Conservation (phyloP, 2,329 filamentous ascomycete genomes). For the Corinectria fuckeliana region DNA sequence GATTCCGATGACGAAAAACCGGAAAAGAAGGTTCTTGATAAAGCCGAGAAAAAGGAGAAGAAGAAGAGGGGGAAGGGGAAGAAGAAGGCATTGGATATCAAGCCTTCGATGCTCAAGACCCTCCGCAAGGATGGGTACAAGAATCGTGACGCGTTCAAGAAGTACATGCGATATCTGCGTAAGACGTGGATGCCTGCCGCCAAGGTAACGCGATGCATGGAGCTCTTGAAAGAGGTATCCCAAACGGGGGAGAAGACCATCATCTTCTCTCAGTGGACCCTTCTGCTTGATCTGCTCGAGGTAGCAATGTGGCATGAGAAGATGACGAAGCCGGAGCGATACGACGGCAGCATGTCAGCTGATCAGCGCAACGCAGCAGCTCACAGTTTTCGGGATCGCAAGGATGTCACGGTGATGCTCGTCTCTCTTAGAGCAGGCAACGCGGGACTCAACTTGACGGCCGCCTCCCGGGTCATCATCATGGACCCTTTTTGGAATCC, state of each 20-base stretch:
- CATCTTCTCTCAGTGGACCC: conserved; percentile 81
- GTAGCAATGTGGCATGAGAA: conserved; percentile 71
- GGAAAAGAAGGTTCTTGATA: conserved; percentile 26
- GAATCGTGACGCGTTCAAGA: conserved; percentile 68
- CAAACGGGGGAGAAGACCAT: conserved; percentile 72
- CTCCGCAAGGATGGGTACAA: conserved; percentile 71
- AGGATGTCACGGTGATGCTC: conserved; percentile 75
- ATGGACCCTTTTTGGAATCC: conserved; percentile 96
- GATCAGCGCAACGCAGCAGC: conserved; percentile 73
- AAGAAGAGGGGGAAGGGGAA: conserved; percentile 40
- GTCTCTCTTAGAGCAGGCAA: conserved; percentile 84
- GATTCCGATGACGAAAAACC: conserved; percentile 41
- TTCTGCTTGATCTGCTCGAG: conserved; percentile 75
- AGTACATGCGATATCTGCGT: conserved; percentile 72
- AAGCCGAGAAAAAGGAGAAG: conserved; percentile 20
- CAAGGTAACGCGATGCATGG: conserved; percentile 81
- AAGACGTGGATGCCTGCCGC: conserved; percentile 77
- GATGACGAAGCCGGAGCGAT: conserved; percentile 68
- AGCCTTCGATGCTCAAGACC: conserved; percentile 62
- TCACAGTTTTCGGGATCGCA: conserved; percentile 67
- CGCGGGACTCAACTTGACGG: conserved; percentile 83
- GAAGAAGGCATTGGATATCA: conserved; percentile 52
- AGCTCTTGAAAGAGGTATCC: conserved; percentile 71
- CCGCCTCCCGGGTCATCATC: conserved; percentile 85
- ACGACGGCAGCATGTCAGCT: conserved; percentile 82